These are phyloP conservation scores for Aspergillus costaricaensis DNA, from an alignment of 2,329 filamentous ascomycete genomes.

Conservation along the genomic window DNA sequence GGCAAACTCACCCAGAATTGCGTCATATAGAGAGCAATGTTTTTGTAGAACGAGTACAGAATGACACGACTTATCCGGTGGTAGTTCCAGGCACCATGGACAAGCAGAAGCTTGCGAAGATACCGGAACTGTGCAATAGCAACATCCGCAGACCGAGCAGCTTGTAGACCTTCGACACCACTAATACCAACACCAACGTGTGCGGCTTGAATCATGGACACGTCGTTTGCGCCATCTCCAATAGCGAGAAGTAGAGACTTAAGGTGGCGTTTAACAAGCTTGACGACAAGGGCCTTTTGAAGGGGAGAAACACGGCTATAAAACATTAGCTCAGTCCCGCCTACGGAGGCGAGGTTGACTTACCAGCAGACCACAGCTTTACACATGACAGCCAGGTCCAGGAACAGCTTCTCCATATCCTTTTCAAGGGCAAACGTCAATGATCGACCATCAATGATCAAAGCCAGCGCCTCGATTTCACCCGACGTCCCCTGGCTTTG, in stretches of 20 bases:
- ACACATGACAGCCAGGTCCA: constrained; percentile 91
- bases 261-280: constrained; percentile 93
- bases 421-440: constrained; percentile 90
- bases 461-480: constrained; percentile 76
- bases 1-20: constrained; percentile 83
- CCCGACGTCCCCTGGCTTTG: constrained; percentile 69
- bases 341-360: constrained; percentile 23
- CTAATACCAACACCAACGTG: constrained; percentile 98
- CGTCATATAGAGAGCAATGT: constrained; percentile 97
- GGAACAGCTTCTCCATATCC: constrained; percentile 88
- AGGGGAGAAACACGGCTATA: constrained; percentile 87
- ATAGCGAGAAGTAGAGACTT: constrained; percentile 92
- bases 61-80: constrained; percentile 97
- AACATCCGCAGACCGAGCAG: constrained; percentile 91
- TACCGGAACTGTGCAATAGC: constrained; percentile 95
- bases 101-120: constrained; percentile 87
- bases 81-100: constrained; percentile 97
- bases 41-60: constrained; percentile 99
- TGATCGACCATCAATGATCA: constrained; percentile 95
- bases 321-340: constrained; percentile 12
- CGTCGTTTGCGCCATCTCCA: constrained; percentile 96
- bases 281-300: constrained; percentile 96
- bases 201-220: constrained; percentile 99
- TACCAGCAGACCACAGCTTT: constrained; percentile 95
- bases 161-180: constrained; percentile 94